Conservation (phyloP, 148 eudicot species). For the Heliosperma pusillum region DNA sequence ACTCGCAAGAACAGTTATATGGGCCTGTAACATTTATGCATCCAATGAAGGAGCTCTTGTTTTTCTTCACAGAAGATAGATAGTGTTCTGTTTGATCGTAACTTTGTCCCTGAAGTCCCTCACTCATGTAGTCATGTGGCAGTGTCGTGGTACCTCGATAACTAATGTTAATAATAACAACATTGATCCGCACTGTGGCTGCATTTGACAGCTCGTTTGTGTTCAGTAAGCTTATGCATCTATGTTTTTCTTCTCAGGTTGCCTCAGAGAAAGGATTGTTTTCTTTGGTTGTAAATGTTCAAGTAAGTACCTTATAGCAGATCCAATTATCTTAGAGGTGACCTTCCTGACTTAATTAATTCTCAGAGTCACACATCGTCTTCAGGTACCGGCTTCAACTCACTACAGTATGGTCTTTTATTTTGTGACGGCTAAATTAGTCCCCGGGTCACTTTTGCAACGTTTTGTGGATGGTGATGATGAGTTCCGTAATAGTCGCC, state of each 20-base stretch:
- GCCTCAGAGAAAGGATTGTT: constrained; percentile 88
- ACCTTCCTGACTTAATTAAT: constrained; percentile 15
- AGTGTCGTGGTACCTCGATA: neutral
- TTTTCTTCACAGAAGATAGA: neutral
- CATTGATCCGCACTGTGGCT: neutral
- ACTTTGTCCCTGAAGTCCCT: neutral
- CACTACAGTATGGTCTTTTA: constrained; percentile 98
- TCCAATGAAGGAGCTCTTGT: neutral
- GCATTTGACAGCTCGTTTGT: neutral
- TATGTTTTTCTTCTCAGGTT: constrained; percentile 45
- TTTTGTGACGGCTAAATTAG: constrained; percentile 64
- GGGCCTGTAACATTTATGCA: neutral
- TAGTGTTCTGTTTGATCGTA: neutral
- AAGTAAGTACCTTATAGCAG: constrained; percentile 54
- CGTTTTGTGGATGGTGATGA: constrained; percentile 99
- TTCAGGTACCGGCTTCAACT: constrained; percentile 94
- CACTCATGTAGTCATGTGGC: no score
- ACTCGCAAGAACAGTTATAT: no score
- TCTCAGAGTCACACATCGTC: constrained; percentile 16
- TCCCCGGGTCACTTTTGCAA: constrained; percentile 85
- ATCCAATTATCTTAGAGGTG: constrained; percentile 14
- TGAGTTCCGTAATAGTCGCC: constrained; percentile 90
- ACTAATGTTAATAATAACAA: neutral
- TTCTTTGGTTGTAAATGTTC: constrained; percentile 73
- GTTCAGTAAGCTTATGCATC: neutral